Base-by-base conservation (phyloP, 2,329 filamentous ascomycete species). In the Colletotrichum zoysiae region DNA sequence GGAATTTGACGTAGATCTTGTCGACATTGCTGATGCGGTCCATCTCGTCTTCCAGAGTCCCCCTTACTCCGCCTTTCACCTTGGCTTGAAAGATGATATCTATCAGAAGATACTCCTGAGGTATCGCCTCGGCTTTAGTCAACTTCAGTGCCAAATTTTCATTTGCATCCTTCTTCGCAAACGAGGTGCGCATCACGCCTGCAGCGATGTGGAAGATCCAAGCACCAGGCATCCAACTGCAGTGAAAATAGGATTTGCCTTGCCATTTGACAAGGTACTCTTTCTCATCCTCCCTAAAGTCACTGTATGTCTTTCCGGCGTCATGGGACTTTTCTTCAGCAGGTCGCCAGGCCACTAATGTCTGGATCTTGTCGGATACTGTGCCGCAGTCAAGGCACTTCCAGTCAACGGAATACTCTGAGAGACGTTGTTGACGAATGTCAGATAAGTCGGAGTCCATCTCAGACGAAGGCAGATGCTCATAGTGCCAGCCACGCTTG, bases 211-310 rank as follows among this genome's bases (percentile, higher is more conserved):
- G 94, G 85, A 89, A 95, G 0, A 97, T 88, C 96, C 96, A 99
- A 20, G 92, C 87, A 16, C 95, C 96, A 12, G 94, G 90, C 87
- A 94, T 93, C 96, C 97, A 99, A 8, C 86, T 86, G 65, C 93
- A 94, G 74, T 93, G 91, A 74, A 91, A 92, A 77, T 98, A 97
- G 0, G 95, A 97, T 67, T 89, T 86, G 0, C 86, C 85, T 56
- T 92, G 90, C 94, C 95, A 98, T 79, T 96, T 97, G 76, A 99
- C 84, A 2, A 99, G 87, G 77, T 98, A 99, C 76, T 98, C 94
- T 75, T 95, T 95, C n/a, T 93, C 86, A 66, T 94, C 92, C 44
- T 85, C 82, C n/a, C 56, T 58, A n/a, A 93, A 82, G 65, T 88
- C 82, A 38, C 89, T 82, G 59, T 86, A 85, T 1, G 84, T 82